Conservation (phyloP, 2,329 filamentous ascomycete species). For the Aspergillus novoparasiticus region DNA sequence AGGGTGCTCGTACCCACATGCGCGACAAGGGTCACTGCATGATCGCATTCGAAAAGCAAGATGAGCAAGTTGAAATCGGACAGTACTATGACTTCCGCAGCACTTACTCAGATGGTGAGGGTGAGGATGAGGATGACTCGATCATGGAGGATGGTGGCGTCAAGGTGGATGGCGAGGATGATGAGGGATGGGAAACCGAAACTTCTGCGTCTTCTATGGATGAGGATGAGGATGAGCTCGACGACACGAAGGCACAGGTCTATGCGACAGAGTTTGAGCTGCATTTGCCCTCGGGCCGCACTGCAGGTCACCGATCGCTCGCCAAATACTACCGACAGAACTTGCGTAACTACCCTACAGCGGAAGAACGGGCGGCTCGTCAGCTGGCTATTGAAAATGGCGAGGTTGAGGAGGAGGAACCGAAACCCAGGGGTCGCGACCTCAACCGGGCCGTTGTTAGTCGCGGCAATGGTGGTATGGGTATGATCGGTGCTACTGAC, state of each 20-base stretch:
- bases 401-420: conserved; percentile 52
- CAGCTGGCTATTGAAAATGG: conserved; percentile 59
- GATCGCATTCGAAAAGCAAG: conserved; percentile 86
- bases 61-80: conserved; percentile 90
- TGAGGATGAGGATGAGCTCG: conserved; percentile 80
- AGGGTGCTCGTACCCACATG: conserved; percentile 94
- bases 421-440: conserved; percentile 39
- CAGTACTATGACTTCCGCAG: conserved; percentile 97
- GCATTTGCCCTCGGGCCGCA: conserved; percentile 85
- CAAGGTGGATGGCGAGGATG: conserved; percentile 61
- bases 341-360: conserved; percentile 77
- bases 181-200: conserved; percentile 91
- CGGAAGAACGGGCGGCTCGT: conserved; percentile 72
- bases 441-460: conserved; percentile 60
- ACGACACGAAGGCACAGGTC: conserved; percentile 77
- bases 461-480: conserved; percentile 71
- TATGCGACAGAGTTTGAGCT: conserved; percentile 94
- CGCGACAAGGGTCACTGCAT: conserved; percentile 95
- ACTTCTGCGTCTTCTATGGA: conserved; percentile 85
- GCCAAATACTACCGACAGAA: conserved; percentile 93
- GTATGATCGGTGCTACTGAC: conserved; percentile 77
- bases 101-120: conserved; percentile 84
- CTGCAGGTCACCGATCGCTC: conserved; percentile 85
- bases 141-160: conserved; percentile 58
- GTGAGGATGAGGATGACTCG: conserved; percentile 55